Conservation (phyloP, 2,329 filamentous ascomycete species). For the Trichoderma oligosporum region DNA sequence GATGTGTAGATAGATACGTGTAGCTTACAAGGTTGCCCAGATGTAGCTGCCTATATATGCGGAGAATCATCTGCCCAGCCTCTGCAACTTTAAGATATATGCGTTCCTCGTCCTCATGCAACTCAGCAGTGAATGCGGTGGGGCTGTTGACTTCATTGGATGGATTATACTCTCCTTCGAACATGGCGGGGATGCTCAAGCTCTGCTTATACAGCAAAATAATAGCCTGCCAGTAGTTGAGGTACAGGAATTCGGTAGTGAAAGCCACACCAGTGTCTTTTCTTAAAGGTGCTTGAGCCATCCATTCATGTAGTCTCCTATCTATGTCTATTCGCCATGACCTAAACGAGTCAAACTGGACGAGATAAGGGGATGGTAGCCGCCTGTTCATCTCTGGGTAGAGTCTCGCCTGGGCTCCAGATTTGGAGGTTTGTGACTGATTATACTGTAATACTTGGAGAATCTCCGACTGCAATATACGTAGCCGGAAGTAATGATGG, state of each 20-base stretch:
- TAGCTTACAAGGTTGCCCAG: conserved; percentile 88
- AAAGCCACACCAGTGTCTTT: conserved; percentile 83
- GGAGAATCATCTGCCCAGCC: conserved; percentile 86
- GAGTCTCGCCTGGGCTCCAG: conserved; percentile 55
- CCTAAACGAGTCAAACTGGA: conserved; percentile 78
- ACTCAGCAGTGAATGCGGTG: conserved; percentile 59
- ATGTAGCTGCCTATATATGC: conserved; percentile 86
- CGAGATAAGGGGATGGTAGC: conserved; percentile 79
- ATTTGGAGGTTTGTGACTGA: conserved; percentile 74
- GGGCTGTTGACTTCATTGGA: conserved; percentile 62
- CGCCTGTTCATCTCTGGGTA: conserved; percentile 75
- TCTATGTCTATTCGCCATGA: conserved; percentile 89
- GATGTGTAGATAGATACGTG: conserved; percentile 91
- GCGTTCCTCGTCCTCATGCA: conserved; percentile 78
- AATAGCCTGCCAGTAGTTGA: conserved; percentile 97
- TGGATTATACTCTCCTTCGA: conserved; percentile 73
- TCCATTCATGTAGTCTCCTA: conserved; percentile 78
- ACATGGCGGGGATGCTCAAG: conserved; percentile 75
- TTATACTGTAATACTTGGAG: conserved; percentile 90
- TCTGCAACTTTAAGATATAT: conserved; percentile 95
- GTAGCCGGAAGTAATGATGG: conserved; percentile 86
- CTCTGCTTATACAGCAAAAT: conserved; percentile 95
- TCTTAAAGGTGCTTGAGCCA: conserved; percentile 72
- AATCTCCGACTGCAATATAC: conserved; percentile 89
- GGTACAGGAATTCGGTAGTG: conserved; percentile 81